Base-by-base conservation (phyloP, 768 basidiomycete genomes). In the Piloderma croceum region DNA sequence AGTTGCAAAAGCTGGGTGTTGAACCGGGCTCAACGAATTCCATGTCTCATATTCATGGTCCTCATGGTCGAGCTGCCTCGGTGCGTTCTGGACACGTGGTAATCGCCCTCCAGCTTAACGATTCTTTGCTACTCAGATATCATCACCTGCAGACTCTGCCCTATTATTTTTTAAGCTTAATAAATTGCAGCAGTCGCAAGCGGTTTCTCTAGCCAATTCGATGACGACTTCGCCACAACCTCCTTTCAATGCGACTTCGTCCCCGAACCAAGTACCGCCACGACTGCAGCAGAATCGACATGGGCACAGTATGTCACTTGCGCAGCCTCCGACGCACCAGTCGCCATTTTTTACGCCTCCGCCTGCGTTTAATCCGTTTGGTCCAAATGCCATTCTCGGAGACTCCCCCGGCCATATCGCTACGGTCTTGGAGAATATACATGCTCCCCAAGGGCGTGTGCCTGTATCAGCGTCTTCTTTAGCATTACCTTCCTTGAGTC, bases 121-220 rank as follows among this genome's bases (percentile, higher is more conserved):
- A 36, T 37, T 40, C 41, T 23, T 23, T 15, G 22, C 18, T 32
- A 34, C 43, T 18, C 53, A 91, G 89, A 86, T 90, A 62, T 90
- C 89, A 2, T 90, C 87, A n/a, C 87, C 89, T 21, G 88, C 88
- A 4, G 89, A 90, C 56, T 88, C 89, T 21, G 83, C 84, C 15
- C 61, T 91, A 18, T 68, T 91, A 15, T 73, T 79, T 48, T 89
- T 83, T 64, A 90, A 88, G 59, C 68, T 90, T 32, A 88, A 87
- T 63, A 88, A 87, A 61, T 68, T 91, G 7, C 87, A 81, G 60
- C 73, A 81, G 1, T 83, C 86, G 50, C 62, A 58, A 40, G 15
- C 27, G 15, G 15, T 73, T 49, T 72, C 74, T 3, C 64, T 71
- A 3, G 56, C 68, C 1, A 69, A 67, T 39, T 86, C 84, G 1